A percentile compares a stretch with the other conserved stretches of the same genome.
Evolutionary conservation across 2,329 filamentous ascomycete species (phyloP).

Genomic region (Sarocladium brachiariae): DNA sequence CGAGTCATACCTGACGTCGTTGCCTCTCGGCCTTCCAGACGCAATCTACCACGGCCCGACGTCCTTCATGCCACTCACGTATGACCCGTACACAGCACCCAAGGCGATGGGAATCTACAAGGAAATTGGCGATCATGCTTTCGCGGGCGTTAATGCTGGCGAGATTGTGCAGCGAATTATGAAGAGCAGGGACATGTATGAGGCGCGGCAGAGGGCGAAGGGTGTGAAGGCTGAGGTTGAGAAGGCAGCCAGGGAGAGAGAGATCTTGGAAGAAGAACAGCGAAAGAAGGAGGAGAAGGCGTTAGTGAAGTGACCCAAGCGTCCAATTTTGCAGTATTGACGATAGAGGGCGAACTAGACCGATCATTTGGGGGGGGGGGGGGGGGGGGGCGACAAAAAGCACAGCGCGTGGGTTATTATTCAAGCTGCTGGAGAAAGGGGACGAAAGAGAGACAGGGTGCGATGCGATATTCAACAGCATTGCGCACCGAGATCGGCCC

Average conservation of each 20-base stretch:
- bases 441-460: no score
- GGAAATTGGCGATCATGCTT: conserved; percentile 70
- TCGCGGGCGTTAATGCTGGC: conserved; percentile 81
- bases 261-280: conserved; percentile 56
- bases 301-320: no score
- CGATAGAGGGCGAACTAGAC: no score
- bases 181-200: conserved; percentile 78
- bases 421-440: no score
- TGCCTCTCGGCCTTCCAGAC: conserved; percentile 68
- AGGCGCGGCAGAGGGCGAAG: conserved; percentile 85
- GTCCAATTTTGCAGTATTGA: no score
- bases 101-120: conserved; percentile 80
- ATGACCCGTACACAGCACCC: conserved; percentile 74
- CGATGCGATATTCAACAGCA: no score
- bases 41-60: conserved; percentile 96
- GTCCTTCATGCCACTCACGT: conserved; percentile 73
- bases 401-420: no score
- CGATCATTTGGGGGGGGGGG: no score
- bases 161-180: conserved; percentile 89
- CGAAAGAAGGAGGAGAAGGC: conserved; percentile 40
- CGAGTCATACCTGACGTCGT: conserved; percentile 64
- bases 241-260: conserved; percentile 53
- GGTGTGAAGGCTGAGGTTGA: conserved; percentile 78
- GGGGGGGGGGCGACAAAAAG: no score
- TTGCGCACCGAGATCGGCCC: no score